Evolutionary conservation across 2,329 filamentous ascomycete species (phyloP).

Genomic region (Nemania sp.): DNA sequence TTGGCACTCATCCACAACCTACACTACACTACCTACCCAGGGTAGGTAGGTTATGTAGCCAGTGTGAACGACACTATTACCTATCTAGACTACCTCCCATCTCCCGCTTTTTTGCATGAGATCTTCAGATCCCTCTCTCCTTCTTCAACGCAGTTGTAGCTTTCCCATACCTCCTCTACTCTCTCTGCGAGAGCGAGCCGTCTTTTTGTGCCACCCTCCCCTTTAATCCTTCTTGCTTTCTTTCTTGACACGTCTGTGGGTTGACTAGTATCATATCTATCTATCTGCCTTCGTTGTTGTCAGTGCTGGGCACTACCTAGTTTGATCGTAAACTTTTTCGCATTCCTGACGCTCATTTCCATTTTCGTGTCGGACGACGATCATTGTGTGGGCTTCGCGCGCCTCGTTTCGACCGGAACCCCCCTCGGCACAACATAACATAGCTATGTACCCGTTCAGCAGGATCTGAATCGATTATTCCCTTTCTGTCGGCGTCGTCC

Average conservation of each 20-base stretch:
- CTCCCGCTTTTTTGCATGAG: constrained; percentile 34
- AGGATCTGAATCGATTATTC: constrained; percentile 57
- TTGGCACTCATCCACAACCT: constrained; percentile 39
- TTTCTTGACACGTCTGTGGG: constrained; percentile 41
- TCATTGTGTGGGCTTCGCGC: neutral
- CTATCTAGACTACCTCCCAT: constrained; percentile 41
- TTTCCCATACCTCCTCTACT: constrained; percentile 25
- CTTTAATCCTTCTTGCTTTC: constrained; percentile 39
- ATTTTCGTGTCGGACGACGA: constrained; percentile 1
- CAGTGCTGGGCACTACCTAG: constrained; percentile 42
- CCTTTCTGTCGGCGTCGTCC: constrained; percentile 27
- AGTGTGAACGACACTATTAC: too few species aligned
- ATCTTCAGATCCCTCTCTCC: constrained; percentile 38
- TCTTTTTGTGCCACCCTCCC: constrained; percentile 21
- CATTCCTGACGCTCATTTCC: constrained; percentile 31
- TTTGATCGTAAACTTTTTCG: constrained; percentile 32
- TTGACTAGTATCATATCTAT: constrained; percentile 40
- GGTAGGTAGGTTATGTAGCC: too few species aligned
- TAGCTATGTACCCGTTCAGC: constrained; percentile 52
- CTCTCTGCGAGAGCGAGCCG: constrained; percentile 29
- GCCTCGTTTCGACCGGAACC: neutral
- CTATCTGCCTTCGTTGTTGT: constrained; percentile 34
- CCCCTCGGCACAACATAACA: constrained; percentile 17
- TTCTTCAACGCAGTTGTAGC: constrained; percentile 25
- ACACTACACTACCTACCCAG: constrained; percentile 39